These are phyloP conservation scores for Emmonsia crescens DNA, from an alignment of 2,329 filamentous ascomycete species.

Conservation along the genomic window DNA sequence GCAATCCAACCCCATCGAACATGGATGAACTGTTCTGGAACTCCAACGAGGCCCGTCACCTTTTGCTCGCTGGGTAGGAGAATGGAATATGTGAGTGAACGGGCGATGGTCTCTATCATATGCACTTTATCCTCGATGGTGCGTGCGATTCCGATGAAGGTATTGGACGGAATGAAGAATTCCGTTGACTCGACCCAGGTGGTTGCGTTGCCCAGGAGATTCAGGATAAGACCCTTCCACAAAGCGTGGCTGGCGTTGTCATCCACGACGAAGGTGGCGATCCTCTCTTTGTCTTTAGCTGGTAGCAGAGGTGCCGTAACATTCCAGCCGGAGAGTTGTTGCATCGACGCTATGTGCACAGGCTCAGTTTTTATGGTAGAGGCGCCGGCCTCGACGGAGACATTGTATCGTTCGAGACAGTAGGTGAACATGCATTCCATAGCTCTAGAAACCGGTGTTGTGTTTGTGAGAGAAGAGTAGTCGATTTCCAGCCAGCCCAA, in stretches of 20 bases:
- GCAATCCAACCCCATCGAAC: background rate
- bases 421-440: background rate
- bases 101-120: background rate
- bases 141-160: background rate
- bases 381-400: background rate
- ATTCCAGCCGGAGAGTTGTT: background rate
- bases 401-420: background rate
- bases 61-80: background rate
- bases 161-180: background rate
- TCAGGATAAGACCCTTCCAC: background rate
- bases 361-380: background rate
- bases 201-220: background rate
- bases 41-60: background rate
- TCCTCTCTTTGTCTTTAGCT: background rate
- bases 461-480: background rate
- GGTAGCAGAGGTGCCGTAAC: background rate
- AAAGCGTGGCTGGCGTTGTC: background rate
- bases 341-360: background rate
- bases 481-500: background rate
- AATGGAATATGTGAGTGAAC: background rate
- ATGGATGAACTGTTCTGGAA: background rate
- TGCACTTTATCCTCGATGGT: background rate
- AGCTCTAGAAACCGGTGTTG: background rate
- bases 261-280: background rate
- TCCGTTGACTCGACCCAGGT: background rate